Evolutionary conservation across 805 yeast genomes (phyloP).

Genomic region (Yamadazyma philogaea): DNA sequence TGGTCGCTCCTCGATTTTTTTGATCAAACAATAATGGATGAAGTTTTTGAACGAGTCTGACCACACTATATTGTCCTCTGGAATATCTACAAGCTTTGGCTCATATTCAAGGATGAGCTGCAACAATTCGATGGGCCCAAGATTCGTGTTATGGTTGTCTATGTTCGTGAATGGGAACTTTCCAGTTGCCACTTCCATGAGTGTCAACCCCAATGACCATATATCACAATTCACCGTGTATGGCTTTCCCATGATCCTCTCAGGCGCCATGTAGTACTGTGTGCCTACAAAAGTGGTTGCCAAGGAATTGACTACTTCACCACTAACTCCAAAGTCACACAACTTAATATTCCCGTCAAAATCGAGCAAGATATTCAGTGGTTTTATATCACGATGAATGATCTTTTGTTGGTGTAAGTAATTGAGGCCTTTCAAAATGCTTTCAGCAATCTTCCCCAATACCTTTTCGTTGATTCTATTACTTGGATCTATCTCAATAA

Average conservation of each 20-base stretch:
- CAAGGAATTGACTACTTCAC: constrained; percentile 90
- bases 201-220: constrained; percentile 83
- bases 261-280: constrained; percentile 98
- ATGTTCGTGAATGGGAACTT: constrained; percentile 66
- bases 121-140: constrained; percentile 78
- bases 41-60: constrained; percentile 78
- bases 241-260: constrained; percentile 91
- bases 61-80: constrained; percentile 76
- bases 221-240: constrained; percentile 94
- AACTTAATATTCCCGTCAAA: constrained; percentile 77
- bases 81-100: constrained; percentile 77
- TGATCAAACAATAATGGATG: constrained; percentile 73
- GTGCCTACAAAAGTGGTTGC: constrained; percentile 98
- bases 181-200: constrained; percentile 92
- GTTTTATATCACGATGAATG: constrained; percentile 94
- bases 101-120: constrained; percentile 77
- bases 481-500: constrained; percentile 57
- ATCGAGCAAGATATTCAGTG: constrained; percentile 85
- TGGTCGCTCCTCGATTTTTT: constrained; percentile 77
- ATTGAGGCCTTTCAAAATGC: constrained; percentile 79
- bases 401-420: constrained; percentile 85
- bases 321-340: constrained; percentile 97
- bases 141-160: constrained; percentile 19
- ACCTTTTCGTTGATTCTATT: constrained; percentile 93
- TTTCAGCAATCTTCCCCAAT: constrained; percentile 83